Evolutionary conservation across 768 basidiomycete genomes (phyloP), one percentile per base, ranked within the genome.

Genomic region (Pleurotus platypus): DNA sequence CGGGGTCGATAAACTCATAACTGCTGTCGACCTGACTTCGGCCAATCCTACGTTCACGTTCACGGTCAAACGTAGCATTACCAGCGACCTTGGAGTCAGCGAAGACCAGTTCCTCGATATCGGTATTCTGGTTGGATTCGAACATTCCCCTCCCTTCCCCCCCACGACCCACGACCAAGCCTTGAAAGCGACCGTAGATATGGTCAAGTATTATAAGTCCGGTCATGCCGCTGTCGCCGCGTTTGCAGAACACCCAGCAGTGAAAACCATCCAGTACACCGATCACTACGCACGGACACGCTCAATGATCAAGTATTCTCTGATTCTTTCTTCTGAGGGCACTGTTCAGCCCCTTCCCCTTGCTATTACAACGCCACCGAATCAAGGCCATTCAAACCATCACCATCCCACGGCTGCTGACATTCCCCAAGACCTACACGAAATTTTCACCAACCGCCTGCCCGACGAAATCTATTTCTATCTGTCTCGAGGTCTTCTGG

Each of bases 381-480:
- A 78, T 9, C 78, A 81, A 49, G 75, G 80, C 6, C 76, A 79
- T 54, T 75, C 80, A 20, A 81, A 79, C 62, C 82, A 84, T 64
- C 83, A 85, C 62, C 85, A 88, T 58, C 83, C 89, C 42, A 92
- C 92, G 0, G 84, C 89, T 0, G 85, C 87, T 24, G 97, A 98
- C 66, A 87, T 98, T 57, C 97, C 97, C 2, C 70, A 73, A 49
- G 96, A 98, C 71, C 75, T 99, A 39, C 91, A 96, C 67, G 94
- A 97, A 54, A 90, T 98, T 59, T 98, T 98, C 75, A 95, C 94
- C 8, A 77, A 92, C 70, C 88, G 94, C 46, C 79, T 99, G 22
- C 96, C 96, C 1, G 97, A 98, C 69, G 94, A 98, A 69, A 81
- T 98, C 58, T 98, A 95, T 75, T 98, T 88, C 71, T 97, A 98